Evolutionary conservation across 495 filamentous ascomycete genomes (phyloP).

Genomic region (Daldinia bambusicola): DNA sequence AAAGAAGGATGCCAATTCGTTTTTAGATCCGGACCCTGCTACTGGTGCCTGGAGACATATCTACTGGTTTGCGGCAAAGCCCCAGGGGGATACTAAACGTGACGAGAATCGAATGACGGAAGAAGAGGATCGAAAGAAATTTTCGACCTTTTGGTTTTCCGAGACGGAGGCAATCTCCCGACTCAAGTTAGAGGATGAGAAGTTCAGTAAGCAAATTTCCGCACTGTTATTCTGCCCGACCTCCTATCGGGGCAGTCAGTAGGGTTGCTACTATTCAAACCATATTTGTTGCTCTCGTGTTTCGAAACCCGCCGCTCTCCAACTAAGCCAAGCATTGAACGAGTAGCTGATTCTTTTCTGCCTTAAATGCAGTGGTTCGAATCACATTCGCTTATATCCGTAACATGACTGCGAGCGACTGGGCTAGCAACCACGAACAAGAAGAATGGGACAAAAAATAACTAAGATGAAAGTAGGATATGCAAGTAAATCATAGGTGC

Average conservation of each 20-base stretch:
- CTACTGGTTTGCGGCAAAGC: constrained; percentile 49
- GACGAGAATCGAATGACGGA: constrained; percentile 42
- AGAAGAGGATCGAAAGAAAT: constrained; percentile 46
- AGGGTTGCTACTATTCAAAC: neutral
- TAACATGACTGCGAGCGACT: constrained; percentile 44
- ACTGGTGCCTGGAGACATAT: constrained; percentile 50
- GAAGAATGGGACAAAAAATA: constrained; percentile 7
- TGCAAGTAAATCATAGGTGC: no score
- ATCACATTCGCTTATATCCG: constrained; percentile 44
- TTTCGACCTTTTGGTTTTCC: constrained; percentile 45
- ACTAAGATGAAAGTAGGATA: neutral
- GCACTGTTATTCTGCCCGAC: neutral
- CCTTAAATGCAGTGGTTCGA: constrained; percentile 41
- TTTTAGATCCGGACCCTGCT: constrained; percentile 47
- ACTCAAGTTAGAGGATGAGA: constrained; percentile 48
- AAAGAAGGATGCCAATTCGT: constrained; percentile 25
- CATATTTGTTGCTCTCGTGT: neutral
- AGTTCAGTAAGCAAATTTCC: constrained; percentile 44
- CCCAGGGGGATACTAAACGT: constrained; percentile 33
- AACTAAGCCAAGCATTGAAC: neutral
- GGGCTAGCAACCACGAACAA: constrained; percentile 31
- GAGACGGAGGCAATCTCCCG: constrained; percentile 37
- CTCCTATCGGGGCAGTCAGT: neutral
- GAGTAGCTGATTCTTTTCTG: constrained; percentile 8
- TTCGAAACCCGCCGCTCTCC: neutral